Conservation (phyloP, 2,329 filamentous ascomycete genomes). For the Fusarium musae region DNA sequence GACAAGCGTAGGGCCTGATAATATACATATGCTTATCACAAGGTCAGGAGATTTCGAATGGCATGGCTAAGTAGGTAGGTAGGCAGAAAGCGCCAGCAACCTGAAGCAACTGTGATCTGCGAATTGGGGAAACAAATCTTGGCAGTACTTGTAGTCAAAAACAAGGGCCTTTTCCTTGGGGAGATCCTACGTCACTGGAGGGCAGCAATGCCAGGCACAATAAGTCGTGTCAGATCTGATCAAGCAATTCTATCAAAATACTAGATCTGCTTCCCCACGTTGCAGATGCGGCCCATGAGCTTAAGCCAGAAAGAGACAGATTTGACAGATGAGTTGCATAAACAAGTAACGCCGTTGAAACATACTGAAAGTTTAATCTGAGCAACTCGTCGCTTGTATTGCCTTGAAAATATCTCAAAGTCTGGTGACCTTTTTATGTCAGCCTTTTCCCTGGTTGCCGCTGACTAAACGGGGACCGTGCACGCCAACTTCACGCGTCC, state of each 20-base stretch:
- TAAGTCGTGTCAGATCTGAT: conserved; percentile 25
- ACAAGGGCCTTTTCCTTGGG: not conserved
- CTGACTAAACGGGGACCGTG: conserved; percentile 44
- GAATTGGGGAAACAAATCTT: not conserved
- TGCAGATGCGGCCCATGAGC: conserved; percentile 8
- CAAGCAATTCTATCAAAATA: conserved; percentile 17
- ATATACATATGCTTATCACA: not conserved
- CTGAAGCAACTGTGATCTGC: not conserved
- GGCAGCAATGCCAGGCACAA: not conserved
- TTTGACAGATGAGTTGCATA: conserved; percentile 12
- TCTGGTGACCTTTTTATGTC: not conserved
- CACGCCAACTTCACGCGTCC: conserved; percentile 56
- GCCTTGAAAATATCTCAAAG: not conserved
- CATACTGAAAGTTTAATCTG: not conserved
- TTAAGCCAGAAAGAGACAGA: conserved; percentile 24
- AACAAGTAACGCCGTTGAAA: not conserved
- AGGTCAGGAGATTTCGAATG: not conserved
- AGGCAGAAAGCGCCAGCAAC: not conserved
- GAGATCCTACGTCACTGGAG: not conserved
- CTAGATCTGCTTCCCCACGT: conserved; percentile 30
- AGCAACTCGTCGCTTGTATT: not conserved
- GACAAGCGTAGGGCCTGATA: not conserved
- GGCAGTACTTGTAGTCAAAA: not conserved
- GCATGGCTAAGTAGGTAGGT: not conserved
- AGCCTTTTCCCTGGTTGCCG: not conserved